Base-by-base conservation (phyloP, 1,284 basidiomycete genomes). In the Rhodotorula sp. region DNA sequence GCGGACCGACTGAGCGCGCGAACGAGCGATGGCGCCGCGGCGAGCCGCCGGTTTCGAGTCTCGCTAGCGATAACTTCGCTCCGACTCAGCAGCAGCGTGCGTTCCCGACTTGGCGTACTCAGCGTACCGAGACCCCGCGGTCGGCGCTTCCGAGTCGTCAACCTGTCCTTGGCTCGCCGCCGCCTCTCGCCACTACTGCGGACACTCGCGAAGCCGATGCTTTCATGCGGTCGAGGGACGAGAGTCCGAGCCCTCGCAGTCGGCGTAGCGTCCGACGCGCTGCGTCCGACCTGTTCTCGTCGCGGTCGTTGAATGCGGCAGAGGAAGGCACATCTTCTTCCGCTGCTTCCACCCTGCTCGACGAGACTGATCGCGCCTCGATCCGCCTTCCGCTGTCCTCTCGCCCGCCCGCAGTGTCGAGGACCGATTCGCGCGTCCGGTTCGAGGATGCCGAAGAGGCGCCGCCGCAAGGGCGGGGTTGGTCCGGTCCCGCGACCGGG, bases 11-110 rank as follows among this genome's bases (percentile, higher is more conserved):
- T 10, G 63, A 70, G 39, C 26, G 51, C 5, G 68, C 69, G 34
- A 75, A 75, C 51, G 71, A 72, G 64, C 67, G 63, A 1, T 71
- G 74, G 74, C 46, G 74, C 16, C 47, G 51, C 12, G 67, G 71
- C 6, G 52, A 69, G 34, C 29, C 46, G 46, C 65, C 71, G n/a
- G 29, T n/a, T n/a, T 26, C 58, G 39, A 43, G 39, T 43, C 39
- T 43, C 39, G 39, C 39, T 43, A 43, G 39, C 10, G 39, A 43
- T 12, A 12, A 43, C 39, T 12, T 43, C 39, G 39, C 39, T 12
- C 39, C 10, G 39, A 12, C 39, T 43, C 39, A 43, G 7, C 20
- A 43, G 39, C 39, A 12, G 39, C 39, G 39, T 10, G 39, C 39
- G 10, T 43, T 43, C 39, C 39, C 39, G 39, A 43, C 39, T 26